Evolutionary conservation across 2,329 filamentous ascomycete species (phyloP), one percentile per base, ranked within the genome.

Genomic region (Verticillium dahliae): DNA sequence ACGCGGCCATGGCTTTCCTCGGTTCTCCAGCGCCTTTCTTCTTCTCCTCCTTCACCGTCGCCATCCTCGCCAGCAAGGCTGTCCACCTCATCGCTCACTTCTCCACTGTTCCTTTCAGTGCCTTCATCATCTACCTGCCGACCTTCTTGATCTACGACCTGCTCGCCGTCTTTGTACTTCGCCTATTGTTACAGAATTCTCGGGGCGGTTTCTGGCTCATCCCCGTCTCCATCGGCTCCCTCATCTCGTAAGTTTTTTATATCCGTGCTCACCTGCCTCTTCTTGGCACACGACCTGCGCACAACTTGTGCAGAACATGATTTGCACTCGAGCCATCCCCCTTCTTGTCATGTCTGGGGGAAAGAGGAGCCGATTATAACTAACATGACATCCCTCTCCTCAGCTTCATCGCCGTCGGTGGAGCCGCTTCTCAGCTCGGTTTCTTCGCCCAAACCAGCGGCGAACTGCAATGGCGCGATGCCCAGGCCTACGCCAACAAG

Each of bases 391-490:
- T 10, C 58, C 41, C 35, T 13, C 13, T 37, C 13, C 3, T 13
- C 60, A 73, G 72, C 31, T 33, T 72, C 14, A 58, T 73, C 6
- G 67, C 68, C 0, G 58, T 71, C 15, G 64, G 65, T 55, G 72
- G 69, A 22, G 70, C 71, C 22, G 63, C 72, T 2, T 72, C 71
- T 6, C 71, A 74, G 57, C 63, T 73, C 11, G 71, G 71, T 33
- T 74, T 74, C 57, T 74, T 64, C 58, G 63, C 66, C 57, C 67
- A 72, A 57, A 72, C 72, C 0, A 72, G 72, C 14, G 71, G 70
- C 34, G 70, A 73, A 60, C 63, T 74, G 10, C 68, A 73, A 57
- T 74, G 72, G 72, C 66, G 65, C 35, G 72, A 74, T 61, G 72
- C 69, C 13, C 63, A 64, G 45, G 59, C 68, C 11, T 72, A 72